Evolutionary conservation across 2,329 filamentous ascomycete genomes (phyloP).

Genomic region (Fusarium guadeloupense): DNA sequence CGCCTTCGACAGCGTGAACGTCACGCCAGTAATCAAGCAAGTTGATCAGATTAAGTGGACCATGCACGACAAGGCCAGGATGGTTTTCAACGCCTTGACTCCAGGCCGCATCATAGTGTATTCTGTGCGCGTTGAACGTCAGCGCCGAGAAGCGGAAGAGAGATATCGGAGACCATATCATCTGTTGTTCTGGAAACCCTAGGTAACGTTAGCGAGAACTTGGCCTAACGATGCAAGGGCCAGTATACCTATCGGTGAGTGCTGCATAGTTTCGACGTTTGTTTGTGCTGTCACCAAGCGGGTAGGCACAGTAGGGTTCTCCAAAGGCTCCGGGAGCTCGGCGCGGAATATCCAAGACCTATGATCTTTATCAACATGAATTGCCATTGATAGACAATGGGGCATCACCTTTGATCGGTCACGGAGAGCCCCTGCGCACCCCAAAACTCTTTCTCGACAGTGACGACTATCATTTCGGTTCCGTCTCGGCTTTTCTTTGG

Average conservation of each 20-base stretch:
- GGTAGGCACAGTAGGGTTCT: neutral
- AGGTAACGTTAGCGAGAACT: neutral
- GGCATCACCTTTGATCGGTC: neutral
- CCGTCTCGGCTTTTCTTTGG: neutral
- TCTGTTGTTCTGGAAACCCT: neutral
- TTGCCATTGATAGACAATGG: neutral
- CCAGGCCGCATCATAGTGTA: neutral
- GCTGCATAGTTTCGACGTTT: neutral
- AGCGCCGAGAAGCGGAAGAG: conserved; percentile 1
- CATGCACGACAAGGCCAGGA: neutral
- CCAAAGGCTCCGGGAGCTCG: neutral
- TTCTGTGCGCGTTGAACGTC: neutral
- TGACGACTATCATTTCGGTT: neutral
- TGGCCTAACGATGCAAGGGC: neutral
- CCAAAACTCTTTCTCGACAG: neutral
- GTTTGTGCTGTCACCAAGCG: neutral
- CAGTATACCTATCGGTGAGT: neutral
- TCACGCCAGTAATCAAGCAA: neutral
- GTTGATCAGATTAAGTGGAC: neutral
- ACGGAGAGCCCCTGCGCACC: neutral
- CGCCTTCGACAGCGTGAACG: neutral
- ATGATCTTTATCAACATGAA: neutral
- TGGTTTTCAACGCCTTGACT: neutral
- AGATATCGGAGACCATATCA: neutral
- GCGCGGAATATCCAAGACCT: neutral